phyloP scores from a whole-genome alignment of 2,329 filamentous ascomycete species.

The Cordyceps cicadae region DNA sequence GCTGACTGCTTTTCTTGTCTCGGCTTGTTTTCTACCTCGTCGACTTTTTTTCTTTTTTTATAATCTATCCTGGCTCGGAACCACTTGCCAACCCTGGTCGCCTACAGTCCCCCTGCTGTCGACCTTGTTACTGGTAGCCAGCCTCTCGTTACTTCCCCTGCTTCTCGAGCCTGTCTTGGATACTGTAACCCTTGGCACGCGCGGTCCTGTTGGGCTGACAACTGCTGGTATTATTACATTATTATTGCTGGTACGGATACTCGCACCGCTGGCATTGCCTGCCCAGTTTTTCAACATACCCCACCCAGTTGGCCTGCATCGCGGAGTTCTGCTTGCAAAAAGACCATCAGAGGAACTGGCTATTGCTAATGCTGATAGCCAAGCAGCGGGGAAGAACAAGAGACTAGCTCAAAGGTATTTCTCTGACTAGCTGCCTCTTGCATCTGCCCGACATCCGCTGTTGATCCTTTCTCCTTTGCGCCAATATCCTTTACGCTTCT shows the following conservation, averaged over 20 bases:
- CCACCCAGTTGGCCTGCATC: background rate
- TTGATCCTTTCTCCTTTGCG: background rate
- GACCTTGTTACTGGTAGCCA: background rate
- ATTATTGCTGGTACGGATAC: background rate
- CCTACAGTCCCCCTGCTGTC: background rate
- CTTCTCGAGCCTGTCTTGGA: background rate
- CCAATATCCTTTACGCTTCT: background rate
- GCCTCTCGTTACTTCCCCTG: background rate
- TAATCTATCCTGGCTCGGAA: background rate
- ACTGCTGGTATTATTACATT: background rate
- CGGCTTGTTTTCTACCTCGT: background rate
- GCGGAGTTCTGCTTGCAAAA: background rate
- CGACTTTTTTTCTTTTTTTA: background rate
- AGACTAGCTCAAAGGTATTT: background rate
- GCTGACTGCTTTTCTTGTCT: background rate
- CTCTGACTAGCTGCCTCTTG: background rate
- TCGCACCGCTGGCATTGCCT: background rate
- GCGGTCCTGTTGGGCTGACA: background rate
- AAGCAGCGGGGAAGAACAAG: background rate
- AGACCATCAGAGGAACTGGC: background rate
- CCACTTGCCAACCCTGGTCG: background rate
- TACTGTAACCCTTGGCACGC: background rate
- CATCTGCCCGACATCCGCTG: background rate
- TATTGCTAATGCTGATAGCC: conserved; percentile 1
- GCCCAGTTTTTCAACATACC: background rate